These are phyloP conservation scores for Nannochloropsis oceanica DNA, from an alignment of 108 stramenopile species.

Conservation along the genomic window DNA sequence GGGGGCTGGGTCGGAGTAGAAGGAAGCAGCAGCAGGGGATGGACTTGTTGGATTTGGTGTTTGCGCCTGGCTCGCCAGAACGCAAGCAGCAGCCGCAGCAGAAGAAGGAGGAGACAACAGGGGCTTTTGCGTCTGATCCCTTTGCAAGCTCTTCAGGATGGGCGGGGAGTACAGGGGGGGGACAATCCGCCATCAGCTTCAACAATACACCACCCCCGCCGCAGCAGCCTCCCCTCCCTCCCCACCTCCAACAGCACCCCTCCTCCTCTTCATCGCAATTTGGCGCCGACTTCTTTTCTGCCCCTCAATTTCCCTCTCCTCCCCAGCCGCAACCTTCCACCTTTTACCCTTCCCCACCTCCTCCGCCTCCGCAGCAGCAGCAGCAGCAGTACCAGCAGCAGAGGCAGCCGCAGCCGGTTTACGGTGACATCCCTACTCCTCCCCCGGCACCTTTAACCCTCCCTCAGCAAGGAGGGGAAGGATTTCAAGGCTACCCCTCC, in stretches of 20 bases:
- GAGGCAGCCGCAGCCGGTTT: no score
- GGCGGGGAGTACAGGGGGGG: neutral
- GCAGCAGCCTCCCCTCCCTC: neutral
- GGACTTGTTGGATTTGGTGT: neutral
- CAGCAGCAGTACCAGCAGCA: no score
- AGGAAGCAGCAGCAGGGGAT: no score
- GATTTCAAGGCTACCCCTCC: neutral
- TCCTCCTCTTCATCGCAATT: no score
- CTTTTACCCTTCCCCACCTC: neutral
- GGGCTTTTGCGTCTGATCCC: neutral
- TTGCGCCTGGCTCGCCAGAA: neutral
- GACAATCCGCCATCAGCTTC: neutral
- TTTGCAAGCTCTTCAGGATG: neutral
- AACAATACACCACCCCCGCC: neutral
- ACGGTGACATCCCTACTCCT: no score
- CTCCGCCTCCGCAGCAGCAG: neutral
- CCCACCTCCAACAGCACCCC: neutral
- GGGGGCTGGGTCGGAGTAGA: no score
- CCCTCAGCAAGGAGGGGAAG: neutral
- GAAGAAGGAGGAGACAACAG: neutral
- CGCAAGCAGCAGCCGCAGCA: neutral
- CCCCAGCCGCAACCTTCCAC: neutral
- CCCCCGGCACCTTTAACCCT: neutral
- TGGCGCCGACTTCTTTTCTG: neutral
- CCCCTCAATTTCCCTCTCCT: no score